A percentile compares a stretch with the other conserved stretches of the same genome.
Conservation (phyloP, 441 rosid genomes). For the Bruguiera hainesii region DNA sequence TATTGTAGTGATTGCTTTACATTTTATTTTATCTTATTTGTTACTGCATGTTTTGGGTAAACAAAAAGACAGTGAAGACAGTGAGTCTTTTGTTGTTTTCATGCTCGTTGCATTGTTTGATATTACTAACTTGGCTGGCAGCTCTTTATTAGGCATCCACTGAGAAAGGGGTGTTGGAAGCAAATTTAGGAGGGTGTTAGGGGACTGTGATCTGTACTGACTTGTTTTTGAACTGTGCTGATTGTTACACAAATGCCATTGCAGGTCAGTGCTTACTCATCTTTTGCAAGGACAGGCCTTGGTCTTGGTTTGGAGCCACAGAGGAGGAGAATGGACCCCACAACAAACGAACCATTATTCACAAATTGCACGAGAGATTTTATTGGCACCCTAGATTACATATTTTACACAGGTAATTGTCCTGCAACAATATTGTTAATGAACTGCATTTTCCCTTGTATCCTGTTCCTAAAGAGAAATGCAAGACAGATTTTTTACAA, state of each 20-base stretch:
- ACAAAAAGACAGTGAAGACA: no score
- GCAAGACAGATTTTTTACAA: slow-evolving; percentile 7
- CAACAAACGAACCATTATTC: slow-evolving; percentile 90
- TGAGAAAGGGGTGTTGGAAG: neutral
- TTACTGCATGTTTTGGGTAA: no score
- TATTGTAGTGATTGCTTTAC: no score
- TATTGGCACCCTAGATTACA: slow-evolving; percentile 92
- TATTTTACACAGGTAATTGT: slow-evolving; percentile 87
- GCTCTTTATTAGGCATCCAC: no score
- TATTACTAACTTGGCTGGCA: no score
- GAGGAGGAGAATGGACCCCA: slow-evolving; percentile 83
- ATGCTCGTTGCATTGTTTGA: no score
- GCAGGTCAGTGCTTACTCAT: slow-evolving; percentile 98
- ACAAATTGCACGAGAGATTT: slow-evolving; percentile 95
- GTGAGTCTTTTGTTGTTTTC: no score
- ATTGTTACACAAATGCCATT: slow-evolving; percentile 22
- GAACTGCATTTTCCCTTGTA: neutral
- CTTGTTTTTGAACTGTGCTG: slow-evolving; percentile 3
- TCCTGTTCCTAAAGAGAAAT: neutral
- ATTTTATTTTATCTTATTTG: no score
- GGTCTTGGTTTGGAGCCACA: slow-evolving; percentile 72
- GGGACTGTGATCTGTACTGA: neutral
- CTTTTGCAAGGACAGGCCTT: slow-evolving; percentile 63
- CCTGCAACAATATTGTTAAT: neutral
- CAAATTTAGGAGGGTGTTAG: neutral